A percentile compares a stretch with the other conserved stretches of the same genome.
These are phyloP conservation scores for Phytophthora tubulina DNA, from an alignment of 352 stramenopile genomes.

Conservation along the genomic window DNA sequence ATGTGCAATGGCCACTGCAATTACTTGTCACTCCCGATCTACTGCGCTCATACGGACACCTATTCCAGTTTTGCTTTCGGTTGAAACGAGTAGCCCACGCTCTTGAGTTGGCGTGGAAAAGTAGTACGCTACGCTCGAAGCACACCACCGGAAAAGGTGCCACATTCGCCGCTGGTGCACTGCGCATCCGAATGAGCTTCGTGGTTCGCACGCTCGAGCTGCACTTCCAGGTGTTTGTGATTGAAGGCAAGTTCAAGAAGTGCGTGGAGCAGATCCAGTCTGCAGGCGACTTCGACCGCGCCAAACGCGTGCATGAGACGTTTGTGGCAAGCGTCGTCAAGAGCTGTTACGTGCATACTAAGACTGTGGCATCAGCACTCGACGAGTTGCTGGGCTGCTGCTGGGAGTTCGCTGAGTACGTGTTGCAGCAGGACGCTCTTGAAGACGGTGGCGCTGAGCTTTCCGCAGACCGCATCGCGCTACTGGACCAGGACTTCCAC, in stretches of 20 bases:
- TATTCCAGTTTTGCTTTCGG: slow-evolving; percentile 87
- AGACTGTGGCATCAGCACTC: slow-evolving; percentile 63
- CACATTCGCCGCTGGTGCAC: slow-evolving; percentile 39
- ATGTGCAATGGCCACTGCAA: slow-evolving; percentile 74
- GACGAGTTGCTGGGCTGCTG: slow-evolving; percentile 70
- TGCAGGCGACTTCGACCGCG: slow-evolving; percentile 71
- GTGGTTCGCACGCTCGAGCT: slow-evolving; percentile 78
- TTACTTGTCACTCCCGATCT: slow-evolving; percentile 66
- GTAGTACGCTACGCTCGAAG: slow-evolving; percentile 46
- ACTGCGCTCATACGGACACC: slow-evolving; percentile 65
- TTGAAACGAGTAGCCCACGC: slow-evolving; percentile 78
- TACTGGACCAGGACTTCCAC: slow-evolving; percentile 66
- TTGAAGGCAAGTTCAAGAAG: slow-evolving; percentile 71
- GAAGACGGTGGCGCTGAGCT: slow-evolving; percentile 12
- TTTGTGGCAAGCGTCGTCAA: slow-evolving; percentile 77
- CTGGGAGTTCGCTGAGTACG: slow-evolving; percentile 81
- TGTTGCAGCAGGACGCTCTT: slow-evolving; percentile 51
- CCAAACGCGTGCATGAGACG: slow-evolving; percentile 74
- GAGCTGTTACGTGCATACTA: slow-evolving; percentile 77
- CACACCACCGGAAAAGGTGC: slow-evolving; percentile 14
- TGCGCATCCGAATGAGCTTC: slow-evolving; percentile 80
- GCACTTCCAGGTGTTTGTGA: slow-evolving; percentile 84
- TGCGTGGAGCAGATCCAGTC: slow-evolving; percentile 60
- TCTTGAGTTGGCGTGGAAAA: slow-evolving; percentile 76
- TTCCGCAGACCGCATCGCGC: slow-evolving; percentile 43